Base-by-base conservation (phyloP, 192 early-diverging fungal genomes). In the Umbelopsis sp. region DNA sequence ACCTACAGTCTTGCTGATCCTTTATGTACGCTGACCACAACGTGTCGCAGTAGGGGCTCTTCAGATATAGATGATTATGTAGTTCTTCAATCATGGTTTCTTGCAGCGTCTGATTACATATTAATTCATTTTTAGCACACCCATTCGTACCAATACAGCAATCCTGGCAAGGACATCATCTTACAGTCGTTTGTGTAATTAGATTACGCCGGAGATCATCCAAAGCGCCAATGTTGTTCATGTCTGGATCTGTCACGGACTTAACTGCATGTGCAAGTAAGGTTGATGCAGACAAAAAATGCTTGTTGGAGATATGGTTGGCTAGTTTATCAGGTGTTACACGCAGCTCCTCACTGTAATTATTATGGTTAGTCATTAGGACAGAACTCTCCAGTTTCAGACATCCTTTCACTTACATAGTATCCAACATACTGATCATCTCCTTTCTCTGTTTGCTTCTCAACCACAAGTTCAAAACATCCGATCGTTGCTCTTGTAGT, bases 401-500 rank as follows among this genome's bases (percentile, higher is more conserved):
- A 53, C 0, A 17, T 36, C 29, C 1, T 20, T 47, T 3, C 12
- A 62, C 79, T 56, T 81, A 85, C 86, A 94, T 87, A 43, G 83
- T 86, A 69, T 92, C 87, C 71, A 94, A 77, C 68, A 94, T 86
- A 32, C 82, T 80, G 4, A 94, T 84, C 82, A 94, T 92, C n/a
- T 92, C 91, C 41, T 89, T 91, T 45, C 89, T 83, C 73, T 92
- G 89, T 68, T 90, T 88, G 71, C 88, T 90, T 77, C 91, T 91
- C 29, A 85, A 82, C 74, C 90, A 92, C 41, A 94, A 73, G 70
- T 91, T 90, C 45, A 89, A 76, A 36, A 94, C 65, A 69, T 90
- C 87, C 10, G 88, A 83, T 21, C 89, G 83, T 68, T 90, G 86
- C 66, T 91, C 81, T 22, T 83, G 67, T 43, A 94, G 75, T 45